These are phyloP conservation scores for Backusella circina DNA, from an alignment of 192 early-diverging fungal species.

Conservation along the genomic window DNA sequence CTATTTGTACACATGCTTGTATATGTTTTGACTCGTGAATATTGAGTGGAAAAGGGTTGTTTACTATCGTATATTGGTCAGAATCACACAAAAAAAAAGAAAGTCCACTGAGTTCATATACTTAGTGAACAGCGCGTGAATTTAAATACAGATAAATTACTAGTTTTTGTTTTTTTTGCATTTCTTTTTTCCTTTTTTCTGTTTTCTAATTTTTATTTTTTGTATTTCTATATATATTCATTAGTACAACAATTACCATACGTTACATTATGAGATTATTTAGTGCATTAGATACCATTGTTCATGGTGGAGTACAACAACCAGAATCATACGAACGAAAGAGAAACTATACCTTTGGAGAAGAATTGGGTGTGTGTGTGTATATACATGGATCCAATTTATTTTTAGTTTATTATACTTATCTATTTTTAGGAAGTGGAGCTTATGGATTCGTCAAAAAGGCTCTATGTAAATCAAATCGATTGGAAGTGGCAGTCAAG, in stretches of 20 bases:
- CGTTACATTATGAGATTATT: slow-evolving; percentile 7
- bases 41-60: too few relatives aligned
- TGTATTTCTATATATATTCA: too few relatives aligned
- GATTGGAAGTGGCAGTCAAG: slow-evolving; percentile 83
- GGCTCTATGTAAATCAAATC: slow-evolving; percentile 61
- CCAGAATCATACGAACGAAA: slow-evolving; percentile 62
- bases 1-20: too few relatives aligned
- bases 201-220: too few relatives aligned
- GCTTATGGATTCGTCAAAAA: slow-evolving; percentile 72
- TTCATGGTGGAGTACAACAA: slow-evolving; percentile 37
- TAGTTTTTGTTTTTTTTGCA: background rate
- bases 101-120: background rate
- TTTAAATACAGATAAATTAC: background rate
- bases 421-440: slow-evolving; percentile 35
- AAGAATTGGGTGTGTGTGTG: slow-evolving; percentile 47
- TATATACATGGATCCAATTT: background rate
- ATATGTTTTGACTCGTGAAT: too few relatives aligned
- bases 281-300: slow-evolving; percentile 24
- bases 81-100: too few relatives aligned
- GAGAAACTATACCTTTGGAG: slow-evolving; percentile 63
- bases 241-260: background rate
- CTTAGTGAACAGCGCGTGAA: background rate
- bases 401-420: background rate
- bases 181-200: background rate
- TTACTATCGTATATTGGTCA: too few relatives aligned